A percentile compares a stretch with the other conserved stretches of the same genome.
These are phyloP conservation scores for Tricharina praecox DNA, from an alignment of 495 filamentous ascomycete species.

Conservation along the genomic window DNA sequence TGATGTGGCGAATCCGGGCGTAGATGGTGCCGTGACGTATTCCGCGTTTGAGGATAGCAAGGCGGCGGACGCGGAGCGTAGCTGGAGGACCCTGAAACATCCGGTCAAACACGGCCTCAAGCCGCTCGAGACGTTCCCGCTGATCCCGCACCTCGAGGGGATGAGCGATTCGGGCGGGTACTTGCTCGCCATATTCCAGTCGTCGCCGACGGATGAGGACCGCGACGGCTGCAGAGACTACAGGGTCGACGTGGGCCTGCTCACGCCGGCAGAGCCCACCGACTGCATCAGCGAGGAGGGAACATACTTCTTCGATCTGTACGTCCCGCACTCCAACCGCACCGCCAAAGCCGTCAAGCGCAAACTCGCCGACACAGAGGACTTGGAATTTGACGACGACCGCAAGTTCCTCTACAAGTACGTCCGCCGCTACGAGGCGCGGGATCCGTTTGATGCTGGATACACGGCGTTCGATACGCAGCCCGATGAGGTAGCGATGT, in stretches of 20 bases:
- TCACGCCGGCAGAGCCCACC: slow-evolving; percentile 45
- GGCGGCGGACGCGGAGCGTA: slow-evolving; percentile 42
- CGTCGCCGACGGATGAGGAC: slow-evolving; percentile 31
- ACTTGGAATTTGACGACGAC: slow-evolving; percentile 46
- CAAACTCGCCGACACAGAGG: slow-evolving; percentile 54
- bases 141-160: slow-evolving; percentile 75
- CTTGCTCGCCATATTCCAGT: slow-evolving; percentile 78
- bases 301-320: slow-evolving; percentile 24
- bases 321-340: slow-evolving; percentile 11
- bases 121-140: slow-evolving; percentile 59
- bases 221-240: slow-evolving; percentile 42
- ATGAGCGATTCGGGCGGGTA: slow-evolving; percentile 81
- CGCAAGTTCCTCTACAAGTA: slow-evolving; percentile 58
- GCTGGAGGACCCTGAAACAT: slow-evolving; percentile 60
- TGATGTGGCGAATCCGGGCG: slow-evolving; percentile 53
- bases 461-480: slow-evolving; percentile 32
- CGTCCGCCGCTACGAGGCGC: slow-evolving; percentile 71
- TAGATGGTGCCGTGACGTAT: slow-evolving; percentile 29
- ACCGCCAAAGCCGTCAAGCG: slow-evolving; percentile 43
- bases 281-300: slow-evolving; percentile 29
- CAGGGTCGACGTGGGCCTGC: slow-evolving; percentile 61
- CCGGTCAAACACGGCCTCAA: slow-evolving; percentile 65
- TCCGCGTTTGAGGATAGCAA: slow-evolving; percentile 37
- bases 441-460: slow-evolving; percentile 50
- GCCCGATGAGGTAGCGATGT: slow-evolving; percentile 36